Percentiles rank a stretch among this genome's conserved stretches.
phyloP scores from a whole-genome alignment of 169 alveolate genomes.

The Cryptosporidium meleagridis region DNA sequence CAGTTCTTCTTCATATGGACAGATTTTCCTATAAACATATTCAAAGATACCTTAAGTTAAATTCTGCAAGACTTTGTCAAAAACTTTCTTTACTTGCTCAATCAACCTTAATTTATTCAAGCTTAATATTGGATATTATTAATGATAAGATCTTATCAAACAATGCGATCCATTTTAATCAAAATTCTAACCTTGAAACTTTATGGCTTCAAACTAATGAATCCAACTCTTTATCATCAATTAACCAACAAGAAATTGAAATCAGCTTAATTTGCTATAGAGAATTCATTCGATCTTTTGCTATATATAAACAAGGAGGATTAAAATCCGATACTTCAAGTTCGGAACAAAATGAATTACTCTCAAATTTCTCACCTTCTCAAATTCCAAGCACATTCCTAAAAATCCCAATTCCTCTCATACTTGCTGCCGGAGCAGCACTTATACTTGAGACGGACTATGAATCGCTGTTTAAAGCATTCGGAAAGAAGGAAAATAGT shows the following conservation, averaged over 20 bases:
- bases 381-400: background rate
- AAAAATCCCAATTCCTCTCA: slow-evolving; percentile 29
- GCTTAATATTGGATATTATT: slow-evolving; percentile 28
- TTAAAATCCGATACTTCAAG: background rate
- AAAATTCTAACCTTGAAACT: background rate
- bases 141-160: slow-evolving; percentile 16
- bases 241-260: background rate
- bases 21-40: slow-evolving; percentile 11
- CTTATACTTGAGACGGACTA: slow-evolving; percentile 42
- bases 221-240: background rate
- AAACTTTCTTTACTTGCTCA: slow-evolving; percentile 58
- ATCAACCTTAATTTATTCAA: slow-evolving; percentile 1
- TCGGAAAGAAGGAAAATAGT: background rate
- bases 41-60: slow-evolving; percentile 24
- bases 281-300: slow-evolving; percentile 46
- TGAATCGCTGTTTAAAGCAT: slow-evolving; percentile 18
- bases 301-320: background rate
- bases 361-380: background rate
- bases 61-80: slow-evolving; percentile 68
- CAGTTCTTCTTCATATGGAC: background rate
- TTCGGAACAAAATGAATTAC: background rate
- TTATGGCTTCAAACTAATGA: background rate
- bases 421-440: slow-evolving; percentile 40
- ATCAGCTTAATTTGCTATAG: slow-evolving; percentile 24
- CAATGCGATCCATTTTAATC: background rate